Conservation (phyloP, 1,139 yeast genomes). For the Groenewaldozyma auringiensis region DNA sequence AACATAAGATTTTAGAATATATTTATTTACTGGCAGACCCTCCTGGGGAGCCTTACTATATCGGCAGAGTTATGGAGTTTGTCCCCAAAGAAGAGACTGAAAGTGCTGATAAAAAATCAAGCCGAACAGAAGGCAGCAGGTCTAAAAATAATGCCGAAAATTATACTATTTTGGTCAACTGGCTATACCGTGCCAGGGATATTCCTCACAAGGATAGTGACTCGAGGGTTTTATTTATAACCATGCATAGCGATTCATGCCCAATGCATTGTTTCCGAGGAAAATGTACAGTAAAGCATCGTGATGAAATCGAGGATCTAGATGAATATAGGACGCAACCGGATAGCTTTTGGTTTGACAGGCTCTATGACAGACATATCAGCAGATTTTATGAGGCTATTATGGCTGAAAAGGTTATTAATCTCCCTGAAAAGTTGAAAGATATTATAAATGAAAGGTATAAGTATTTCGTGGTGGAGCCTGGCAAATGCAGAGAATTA, state of each 20-base stretch:
- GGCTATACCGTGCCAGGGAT: conserved; percentile 90
- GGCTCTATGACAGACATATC: conserved; percentile 81
- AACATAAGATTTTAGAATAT: conserved; percentile 39
- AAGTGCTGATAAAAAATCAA: neutral
- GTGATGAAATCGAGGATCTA: conserved; percentile 52
- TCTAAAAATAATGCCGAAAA: conserved; percentile 37
- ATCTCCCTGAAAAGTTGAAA: conserved; percentile 54
- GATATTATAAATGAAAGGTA: conserved; percentile 60
- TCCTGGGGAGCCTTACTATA: conserved; percentile 89
- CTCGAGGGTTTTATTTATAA: conserved; percentile 69
- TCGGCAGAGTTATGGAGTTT: conserved; percentile 80
- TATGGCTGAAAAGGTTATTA: conserved; percentile 48
- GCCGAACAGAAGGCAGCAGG: neutral
- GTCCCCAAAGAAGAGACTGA: conserved; percentile 23
- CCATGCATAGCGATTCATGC: conserved; percentile 81
- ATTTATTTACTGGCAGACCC: conserved; percentile 89
- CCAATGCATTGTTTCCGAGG: conserved; percentile 77
- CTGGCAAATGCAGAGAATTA: conserved; percentile 58
- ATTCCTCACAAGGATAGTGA: conserved; percentile 61
- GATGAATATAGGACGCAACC: conserved; percentile 53
- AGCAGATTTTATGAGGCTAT: conserved; percentile 73
- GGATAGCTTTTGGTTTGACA: conserved; percentile 75
- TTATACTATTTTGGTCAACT: conserved; percentile 65
- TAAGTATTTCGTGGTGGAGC: conserved; percentile 69
- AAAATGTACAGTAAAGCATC: conserved; percentile 58